Percentiles rank a stretch among this genome's conserved stretches.
phyloP scores from a whole-genome alignment of 768 basidiomycete genomes.

The Rhizopogon salebrosus region DNA sequence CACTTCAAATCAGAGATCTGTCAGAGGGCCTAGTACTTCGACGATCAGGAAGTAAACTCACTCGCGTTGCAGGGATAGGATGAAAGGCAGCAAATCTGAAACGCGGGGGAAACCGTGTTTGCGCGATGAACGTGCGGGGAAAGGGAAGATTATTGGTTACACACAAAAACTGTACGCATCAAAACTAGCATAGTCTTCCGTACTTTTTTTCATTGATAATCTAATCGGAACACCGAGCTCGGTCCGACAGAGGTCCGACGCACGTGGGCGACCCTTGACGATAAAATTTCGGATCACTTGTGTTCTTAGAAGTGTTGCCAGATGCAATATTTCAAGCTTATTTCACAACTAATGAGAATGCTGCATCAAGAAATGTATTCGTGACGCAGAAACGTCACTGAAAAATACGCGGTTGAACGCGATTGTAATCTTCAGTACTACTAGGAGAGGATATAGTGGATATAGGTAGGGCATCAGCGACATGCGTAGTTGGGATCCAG shows the following conservation, averaged over 20 bases:
- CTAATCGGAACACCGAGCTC: neutral
- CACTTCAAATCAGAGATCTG: constrained; percentile 39
- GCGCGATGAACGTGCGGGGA: constrained; percentile 6
- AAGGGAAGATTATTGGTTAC: neutral
- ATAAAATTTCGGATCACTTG: too few relatives aligned
- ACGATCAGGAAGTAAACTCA: constrained; percentile 15
- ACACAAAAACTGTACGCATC: neutral
- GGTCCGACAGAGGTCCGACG: neutral
- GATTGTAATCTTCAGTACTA: constrained; percentile 43
- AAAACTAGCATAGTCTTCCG: neutral
- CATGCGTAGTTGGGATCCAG: constrained; percentile 8
- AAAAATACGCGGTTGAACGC: constrained; percentile 71
- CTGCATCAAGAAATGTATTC: too few relatives aligned
- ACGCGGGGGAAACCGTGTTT: neutral
- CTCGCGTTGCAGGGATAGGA: constrained; percentile 15
- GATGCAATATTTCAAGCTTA: too few relatives aligned
- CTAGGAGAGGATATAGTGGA: constrained; percentile 35
- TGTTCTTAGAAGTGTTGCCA: too few relatives aligned
- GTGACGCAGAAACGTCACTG: constrained; percentile 5
- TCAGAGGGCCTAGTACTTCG: constrained; percentile 6
- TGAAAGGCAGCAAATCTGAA: neutral
- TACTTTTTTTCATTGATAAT: neutral
- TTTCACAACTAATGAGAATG: too few relatives aligned
- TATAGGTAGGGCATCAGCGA: constrained; percentile 14
- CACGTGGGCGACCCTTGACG: too few relatives aligned